Evolutionary conservation across 2,329 filamentous ascomycete genomes (phyloP).

Genomic region (Claviceps digitariae): DNA sequence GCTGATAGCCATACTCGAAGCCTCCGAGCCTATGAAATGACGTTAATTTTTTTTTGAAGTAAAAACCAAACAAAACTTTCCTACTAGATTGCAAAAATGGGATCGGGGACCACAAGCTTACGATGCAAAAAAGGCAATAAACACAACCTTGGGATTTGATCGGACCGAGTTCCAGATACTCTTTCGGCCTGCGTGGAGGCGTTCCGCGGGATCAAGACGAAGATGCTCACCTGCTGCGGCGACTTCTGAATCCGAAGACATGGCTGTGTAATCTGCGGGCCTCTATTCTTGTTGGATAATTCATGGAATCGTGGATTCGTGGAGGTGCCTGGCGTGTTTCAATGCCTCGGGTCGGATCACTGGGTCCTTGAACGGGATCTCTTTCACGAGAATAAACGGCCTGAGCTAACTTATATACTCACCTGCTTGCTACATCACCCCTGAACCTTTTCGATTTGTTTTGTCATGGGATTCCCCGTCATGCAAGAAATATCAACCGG

Average conservation of each 20-base stretch:
- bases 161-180: constrained; percentile 8
- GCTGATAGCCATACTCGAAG: constrained; percentile 40
- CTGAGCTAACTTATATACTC: background rate
- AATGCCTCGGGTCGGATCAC: too few relatives aligned
- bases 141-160: constrained; percentile 23
- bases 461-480: background rate
- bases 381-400: too few relatives aligned
- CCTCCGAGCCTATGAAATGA: constrained; percentile 28
- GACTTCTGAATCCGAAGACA: constrained; percentile 8
- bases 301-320: background rate
- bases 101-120: constrained; percentile 10
- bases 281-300: background rate
- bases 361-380: too few relatives aligned
- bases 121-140: constrained; percentile 28
- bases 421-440: background rate
- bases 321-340: too few relatives aligned
- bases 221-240: constrained; percentile 5
- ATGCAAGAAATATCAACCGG: background rate
- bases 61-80: too few relatives aligned
- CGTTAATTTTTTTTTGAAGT: too few relatives aligned
- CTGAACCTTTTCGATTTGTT: background rate
- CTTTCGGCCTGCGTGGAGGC: constrained; percentile 7
- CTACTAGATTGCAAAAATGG: background rate
- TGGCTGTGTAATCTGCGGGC: background rate
- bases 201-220: constrained; percentile 7